Percentiles rank a stretch among this genome's conserved stretches.
Conservation (phyloP, 192 early-diverging fungal species). For the Dimargaris xerosporica region DNA sequence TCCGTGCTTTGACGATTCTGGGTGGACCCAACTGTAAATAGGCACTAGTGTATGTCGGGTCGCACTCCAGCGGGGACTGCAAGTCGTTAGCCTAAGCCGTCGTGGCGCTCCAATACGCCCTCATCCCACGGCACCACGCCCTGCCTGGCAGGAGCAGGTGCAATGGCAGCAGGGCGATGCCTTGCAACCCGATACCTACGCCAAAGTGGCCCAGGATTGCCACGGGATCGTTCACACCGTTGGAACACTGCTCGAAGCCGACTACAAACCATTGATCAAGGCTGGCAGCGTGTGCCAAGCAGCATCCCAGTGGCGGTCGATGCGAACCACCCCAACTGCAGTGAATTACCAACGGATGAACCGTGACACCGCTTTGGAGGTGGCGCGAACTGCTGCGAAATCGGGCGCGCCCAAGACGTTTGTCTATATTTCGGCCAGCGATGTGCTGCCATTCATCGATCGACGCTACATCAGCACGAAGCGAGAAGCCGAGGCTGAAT, state of each 20-base stretch:
- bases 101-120: slow-evolving; percentile 22
- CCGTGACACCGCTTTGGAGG: slow-evolving; percentile 45
- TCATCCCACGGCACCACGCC: background rate
- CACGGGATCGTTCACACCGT: slow-evolving; percentile 56
- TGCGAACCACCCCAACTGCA: slow-evolving; percentile 2
- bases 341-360: slow-evolving; percentile 42
- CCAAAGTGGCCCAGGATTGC: slow-evolving; percentile 32
- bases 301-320: background rate
- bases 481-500: slow-evolving; percentile 44
- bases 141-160: slow-evolving; percentile 15
- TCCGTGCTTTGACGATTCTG: slow-evolving; percentile 16
- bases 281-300: slow-evolving; percentile 15
- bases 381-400: slow-evolving; percentile 35
- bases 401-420: slow-evolving; percentile 33
- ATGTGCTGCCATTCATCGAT: slow-evolving; percentile 42
- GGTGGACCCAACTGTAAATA: slow-evolving; percentile 1
- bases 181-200: slow-evolving; percentile 39
- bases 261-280: slow-evolving; percentile 45
- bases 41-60: slow-evolving; percentile 21
- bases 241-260: slow-evolving; percentile 48
- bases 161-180: slow-evolving; percentile 49
- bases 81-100: slow-evolving; percentile 34
- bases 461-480: slow-evolving; percentile 54
- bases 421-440: slow-evolving; percentile 52
- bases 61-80: slow-evolving; percentile 27